phyloP scores from a whole-genome alignment of 2,329 filamentous ascomycete species.

The Fusarium falciforme region DNA sequence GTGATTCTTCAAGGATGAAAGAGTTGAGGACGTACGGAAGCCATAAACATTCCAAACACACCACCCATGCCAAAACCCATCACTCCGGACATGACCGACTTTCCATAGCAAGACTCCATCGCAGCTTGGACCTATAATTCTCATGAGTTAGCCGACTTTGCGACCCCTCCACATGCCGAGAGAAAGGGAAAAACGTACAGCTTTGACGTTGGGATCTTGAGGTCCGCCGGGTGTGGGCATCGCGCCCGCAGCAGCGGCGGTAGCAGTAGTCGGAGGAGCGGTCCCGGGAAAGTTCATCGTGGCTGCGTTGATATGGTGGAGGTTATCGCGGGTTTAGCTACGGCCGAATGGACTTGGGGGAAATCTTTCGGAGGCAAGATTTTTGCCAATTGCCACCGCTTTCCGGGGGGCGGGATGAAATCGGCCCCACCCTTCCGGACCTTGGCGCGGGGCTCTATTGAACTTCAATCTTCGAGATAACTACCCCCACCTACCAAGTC shows the following conservation, averaged over 20 bases:
- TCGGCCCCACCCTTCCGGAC: constrained; percentile 39
- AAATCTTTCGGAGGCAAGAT: constrained; percentile 47
- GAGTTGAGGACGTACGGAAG: constrained; percentile 74
- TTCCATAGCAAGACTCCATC: constrained; percentile 94
- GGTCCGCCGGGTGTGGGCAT: constrained; percentile 46
- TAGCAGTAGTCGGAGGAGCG: constrained; percentile 27
- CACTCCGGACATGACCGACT: constrained; percentile 88
- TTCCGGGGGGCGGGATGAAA: constrained; percentile 20
- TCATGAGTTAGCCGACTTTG: constrained; percentile 3
- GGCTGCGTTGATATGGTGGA: constrained; percentile 12
- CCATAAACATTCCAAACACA: constrained; percentile 97
- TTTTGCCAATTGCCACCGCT: constrained; percentile 57
- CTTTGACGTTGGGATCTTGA: constrained; percentile 65
- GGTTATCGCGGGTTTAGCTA: constrained; percentile 32
- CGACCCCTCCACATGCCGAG: not conserved
- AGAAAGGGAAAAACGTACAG: constrained; percentile 49
- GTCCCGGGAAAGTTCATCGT: constrained; percentile 55
- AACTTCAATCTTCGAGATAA: not conserved
- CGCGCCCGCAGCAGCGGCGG: constrained; percentile 34
- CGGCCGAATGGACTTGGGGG: constrained; percentile 25
- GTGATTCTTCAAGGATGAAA: not conserved
- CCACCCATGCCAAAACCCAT: constrained; percentile 96
- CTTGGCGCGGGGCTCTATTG: constrained; percentile 6
- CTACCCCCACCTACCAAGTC: not conserved
- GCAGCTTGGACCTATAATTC: constrained; percentile 76